phyloP scores from a whole-genome alignment of 305 asterid genomes.

The Striga hermonthica region DNA sequence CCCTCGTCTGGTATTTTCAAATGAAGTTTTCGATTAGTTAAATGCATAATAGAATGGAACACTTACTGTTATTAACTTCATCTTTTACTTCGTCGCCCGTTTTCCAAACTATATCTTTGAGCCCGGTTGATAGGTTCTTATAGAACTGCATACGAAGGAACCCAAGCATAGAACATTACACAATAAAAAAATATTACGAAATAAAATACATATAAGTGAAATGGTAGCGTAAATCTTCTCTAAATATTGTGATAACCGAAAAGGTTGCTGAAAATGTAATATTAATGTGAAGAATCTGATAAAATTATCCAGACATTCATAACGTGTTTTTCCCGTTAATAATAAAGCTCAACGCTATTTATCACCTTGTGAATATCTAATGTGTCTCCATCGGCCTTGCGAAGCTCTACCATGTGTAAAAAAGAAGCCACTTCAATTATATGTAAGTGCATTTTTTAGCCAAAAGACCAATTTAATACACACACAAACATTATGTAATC shows the following conservation, averaged over 20 bases:
- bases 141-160: constrained; percentile 62
- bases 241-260: too few species aligned
- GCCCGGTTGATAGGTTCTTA: constrained; percentile 79
- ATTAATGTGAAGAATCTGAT: background rate
- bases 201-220: too few species aligned
- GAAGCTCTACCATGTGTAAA: constrained; percentile 86
- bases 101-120: constrained; percentile 91
- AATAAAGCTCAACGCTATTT: background rate
- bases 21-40: too few species aligned
- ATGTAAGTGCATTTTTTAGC: constrained; percentile 38
- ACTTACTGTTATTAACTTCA: constrained; percentile 43
- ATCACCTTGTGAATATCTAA: constrained; percentile 90
- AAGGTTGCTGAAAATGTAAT: too few species aligned
- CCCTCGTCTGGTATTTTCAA: too few species aligned
- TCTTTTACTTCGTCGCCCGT: constrained; percentile 55
- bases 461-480: background rate
- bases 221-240: too few species aligned
- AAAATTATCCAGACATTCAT: background rate
- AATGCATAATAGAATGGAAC: too few species aligned
- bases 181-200: too few species aligned
- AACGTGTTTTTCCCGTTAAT: background rate
- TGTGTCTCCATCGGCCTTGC: constrained; percentile 95
- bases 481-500: too few species aligned
- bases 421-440: constrained; percentile 93
- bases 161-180: too few species aligned